phyloP scores from a whole-genome alignment of 495 filamentous ascomycete genomes.

The Neurospora africana region DNA sequence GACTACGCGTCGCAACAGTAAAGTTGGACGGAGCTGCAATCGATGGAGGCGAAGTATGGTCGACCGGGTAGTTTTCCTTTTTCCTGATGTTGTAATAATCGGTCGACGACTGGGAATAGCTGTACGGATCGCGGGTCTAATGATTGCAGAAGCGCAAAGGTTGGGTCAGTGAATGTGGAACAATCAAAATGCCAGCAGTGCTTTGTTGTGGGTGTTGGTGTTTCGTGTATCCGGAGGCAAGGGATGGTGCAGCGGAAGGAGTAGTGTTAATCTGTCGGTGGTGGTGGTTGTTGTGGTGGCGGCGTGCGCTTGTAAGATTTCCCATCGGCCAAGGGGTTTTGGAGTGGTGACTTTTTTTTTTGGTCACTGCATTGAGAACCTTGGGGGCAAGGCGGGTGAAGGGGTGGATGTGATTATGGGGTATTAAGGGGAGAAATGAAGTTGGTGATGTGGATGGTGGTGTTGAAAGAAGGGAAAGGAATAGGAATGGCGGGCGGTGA shows the following conservation, averaged over 20 bases:
- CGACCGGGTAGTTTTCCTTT: constrained; percentile 12
- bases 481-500: constrained; percentile 7
- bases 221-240: no score
- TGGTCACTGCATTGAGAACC: background rate
- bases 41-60: constrained; percentile 42
- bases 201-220: no score
- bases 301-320: background rate
- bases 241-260: background rate
- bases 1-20: constrained; percentile 44
- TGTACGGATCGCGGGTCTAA: constrained; percentile 43
- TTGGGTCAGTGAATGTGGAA: constrained; percentile 13
- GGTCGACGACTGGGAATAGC: constrained; percentile 30
- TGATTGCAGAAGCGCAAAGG: constrained; percentile 7
- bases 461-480: constrained; percentile 6
- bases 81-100: constrained; percentile 43
- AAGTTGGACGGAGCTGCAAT: constrained; percentile 26
- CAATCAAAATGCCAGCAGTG: background rate
- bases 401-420: constrained; percentile 7
- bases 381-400: constrained; percentile 2
- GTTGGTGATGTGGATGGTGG: constrained; percentile 1
- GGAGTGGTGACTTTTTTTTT: background rate
- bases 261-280: background rate
- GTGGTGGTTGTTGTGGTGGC: background rate
- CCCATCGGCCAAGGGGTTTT: background rate
- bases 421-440: background rate